These are phyloP conservation scores for Thermochaetoides thermophila DNA, from an alignment of 495 filamentous ascomycete species.

Conservation along the genomic window DNA sequence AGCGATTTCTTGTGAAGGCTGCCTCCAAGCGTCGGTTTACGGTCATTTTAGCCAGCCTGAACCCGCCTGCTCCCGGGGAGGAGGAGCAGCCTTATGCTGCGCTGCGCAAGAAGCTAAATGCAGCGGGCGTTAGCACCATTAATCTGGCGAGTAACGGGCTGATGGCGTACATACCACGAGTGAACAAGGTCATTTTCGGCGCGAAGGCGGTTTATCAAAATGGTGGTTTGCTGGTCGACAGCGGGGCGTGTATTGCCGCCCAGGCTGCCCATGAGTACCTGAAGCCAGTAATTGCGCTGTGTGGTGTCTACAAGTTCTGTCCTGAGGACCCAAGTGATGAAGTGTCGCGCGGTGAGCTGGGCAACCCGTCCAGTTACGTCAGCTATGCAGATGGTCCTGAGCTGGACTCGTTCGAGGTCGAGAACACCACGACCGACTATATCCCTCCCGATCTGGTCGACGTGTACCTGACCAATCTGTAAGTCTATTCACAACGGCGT, in stretches of 20 bases:
- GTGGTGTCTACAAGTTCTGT: slow-evolving; percentile 79
- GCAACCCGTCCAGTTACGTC: slow-evolving; percentile 58
- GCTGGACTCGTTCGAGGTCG: slow-evolving; percentile 60
- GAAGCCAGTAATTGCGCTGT: slow-evolving; percentile 70
- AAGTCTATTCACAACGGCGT: slow-evolving; percentile 23
- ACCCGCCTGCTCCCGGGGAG: slow-evolving; percentile 23
- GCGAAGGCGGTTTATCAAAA: slow-evolving; percentile 77
- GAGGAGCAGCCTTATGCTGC: slow-evolving; percentile 28
- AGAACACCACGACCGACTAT: slow-evolving; percentile 72
- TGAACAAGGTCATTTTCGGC: slow-evolving; percentile 85
- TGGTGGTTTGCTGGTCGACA: slow-evolving; percentile 66
- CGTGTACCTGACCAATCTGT: slow-evolving; percentile 88
- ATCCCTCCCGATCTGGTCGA: slow-evolving; percentile 69
- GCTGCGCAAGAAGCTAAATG: slow-evolving; percentile 61
- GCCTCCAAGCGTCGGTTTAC: slow-evolving; percentile 78
- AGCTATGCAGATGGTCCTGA: slow-evolving; percentile 58
- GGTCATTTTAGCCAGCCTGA: slow-evolving; percentile 54
- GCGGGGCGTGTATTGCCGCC: slow-evolving; percentile 64
- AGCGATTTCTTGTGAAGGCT: slow-evolving; percentile 73
- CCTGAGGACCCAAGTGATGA: slow-evolving; percentile 73
- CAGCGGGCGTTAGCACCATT: slow-evolving; percentile 64
- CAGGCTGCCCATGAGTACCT: slow-evolving; percentile 65
- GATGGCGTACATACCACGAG: slow-evolving; percentile 80
- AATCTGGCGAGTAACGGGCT: slow-evolving; percentile 70
- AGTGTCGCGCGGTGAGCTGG: slow-evolving; percentile 64